Evolutionary conservation across 257 asterid genomes (phyloP).

Genomic region (Dorcoceras hygrometricum): DNA sequence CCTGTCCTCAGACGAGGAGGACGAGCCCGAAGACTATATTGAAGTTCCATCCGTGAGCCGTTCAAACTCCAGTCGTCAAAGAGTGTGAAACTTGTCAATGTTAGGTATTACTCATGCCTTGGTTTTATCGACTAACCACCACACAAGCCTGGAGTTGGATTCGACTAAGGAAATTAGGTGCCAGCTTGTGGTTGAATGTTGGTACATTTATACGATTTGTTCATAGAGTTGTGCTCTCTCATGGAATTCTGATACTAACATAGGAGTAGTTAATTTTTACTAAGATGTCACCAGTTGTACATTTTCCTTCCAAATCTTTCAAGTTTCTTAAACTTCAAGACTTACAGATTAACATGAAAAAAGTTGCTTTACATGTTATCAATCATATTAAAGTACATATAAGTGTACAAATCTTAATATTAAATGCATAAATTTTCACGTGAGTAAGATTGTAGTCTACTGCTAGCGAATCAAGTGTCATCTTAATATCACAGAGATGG

Average conservation of each 20-base stretch:
- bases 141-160: background rate
- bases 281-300: slow-evolving; percentile 23
- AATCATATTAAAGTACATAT: no score
- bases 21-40: slow-evolving; percentile 65
- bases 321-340: no score
- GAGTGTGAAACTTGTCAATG: slow-evolving; percentile 35
- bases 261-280: slow-evolving; percentile 5
- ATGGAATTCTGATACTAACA: background rate
- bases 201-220: slow-evolving; percentile 4
- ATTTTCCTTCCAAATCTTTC: background rate
- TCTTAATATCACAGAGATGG: no score
- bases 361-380: no score
- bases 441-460: no score
- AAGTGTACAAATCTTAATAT: no score
- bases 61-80: slow-evolving; percentile 51
- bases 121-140: background rate
- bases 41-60: slow-evolving; percentile 44
- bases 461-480: no score
- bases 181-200: background rate
- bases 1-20: slow-evolving; percentile 90
- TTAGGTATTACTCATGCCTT: background rate
- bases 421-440: no score
- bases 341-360: no score
- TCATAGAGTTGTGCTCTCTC: background rate
- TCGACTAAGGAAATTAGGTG: background rate